Evolutionary conservation across 2,329 filamentous ascomycete species (phyloP), one percentile per base, ranked within the genome.

Genomic region (Chaetomium olivaceum): DNA sequence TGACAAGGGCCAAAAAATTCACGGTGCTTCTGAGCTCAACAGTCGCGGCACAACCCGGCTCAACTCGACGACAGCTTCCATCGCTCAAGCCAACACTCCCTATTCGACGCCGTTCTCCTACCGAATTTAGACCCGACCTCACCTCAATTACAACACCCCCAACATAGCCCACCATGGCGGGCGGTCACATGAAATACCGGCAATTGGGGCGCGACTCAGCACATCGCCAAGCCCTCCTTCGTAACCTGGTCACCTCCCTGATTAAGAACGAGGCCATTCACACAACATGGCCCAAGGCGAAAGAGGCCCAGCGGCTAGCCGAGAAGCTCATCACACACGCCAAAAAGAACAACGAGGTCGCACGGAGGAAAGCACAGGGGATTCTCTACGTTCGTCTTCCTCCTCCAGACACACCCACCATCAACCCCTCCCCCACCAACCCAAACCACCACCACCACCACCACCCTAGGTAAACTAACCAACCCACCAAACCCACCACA

Each of bases 241-340:
- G 95, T 75, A 97, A 98, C 80, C 85, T 99, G 68, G 93, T 98
- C 77, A 97, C 94, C 71, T 95, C 94, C 62, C 90, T 99, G 71
- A 91, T 99, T 80, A 86, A 91, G 79, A 88, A 96, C 79, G 95
- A 99, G 82, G 89, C 92, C 69, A 96, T 99, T 81, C 89, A 90
- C 70, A 99, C 95, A 59, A 97, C 95, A 80, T 97, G 91, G 85
- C 89, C 90, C 77, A 98, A 98, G 81, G 95, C 95, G 57, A 99
- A 98, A 80, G 95, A 99, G 82, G 91, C 95, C 23, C 95, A 99
- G 80, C 86, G 91, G 52, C 78, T 98, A 72, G 95, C 93, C 8
- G 95, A 99, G 77, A 96, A 96, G 82, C 83, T 98, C 71, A 93
- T 99, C 74, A 97, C 93, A 4, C 79, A 97, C 73, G 94, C 91